Evolutionary conservation across 2,329 filamentous ascomycete genomes (phyloP).

Genomic region (Aspergillus puulaauensis): DNA sequence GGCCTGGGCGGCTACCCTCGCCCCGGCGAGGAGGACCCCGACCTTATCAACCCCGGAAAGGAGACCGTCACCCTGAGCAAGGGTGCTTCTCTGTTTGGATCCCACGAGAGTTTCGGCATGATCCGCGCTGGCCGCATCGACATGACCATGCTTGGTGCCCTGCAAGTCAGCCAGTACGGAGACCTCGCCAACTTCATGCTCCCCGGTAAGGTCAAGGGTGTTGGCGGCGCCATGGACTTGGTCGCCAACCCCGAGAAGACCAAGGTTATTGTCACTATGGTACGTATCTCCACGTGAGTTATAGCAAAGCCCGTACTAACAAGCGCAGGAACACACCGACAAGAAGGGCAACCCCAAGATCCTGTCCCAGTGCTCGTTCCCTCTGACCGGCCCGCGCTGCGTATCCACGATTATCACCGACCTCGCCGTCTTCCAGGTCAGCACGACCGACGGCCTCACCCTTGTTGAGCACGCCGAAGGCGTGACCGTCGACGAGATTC

Average conservation of each 20-base stretch:
- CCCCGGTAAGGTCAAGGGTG: conserved; percentile 81
- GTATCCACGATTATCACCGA: conserved; percentile 74
- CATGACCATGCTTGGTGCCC: conserved; percentile 77
- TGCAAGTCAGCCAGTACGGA: conserved; percentile 75
- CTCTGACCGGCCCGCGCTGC: conserved; percentile 64
- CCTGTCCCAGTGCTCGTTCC: conserved; percentile 60
- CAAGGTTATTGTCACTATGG: conserved; percentile 69
- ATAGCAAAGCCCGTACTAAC: neutral
- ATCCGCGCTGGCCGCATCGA: conserved; percentile 82
- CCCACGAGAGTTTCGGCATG: conserved; percentile 81
- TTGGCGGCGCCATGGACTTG: conserved; percentile 78
- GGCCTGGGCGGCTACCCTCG: conserved; percentile 78
- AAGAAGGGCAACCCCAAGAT: conserved; percentile 70
- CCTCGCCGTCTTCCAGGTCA: conserved; percentile 71
- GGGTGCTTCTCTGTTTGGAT: conserved; percentile 76
- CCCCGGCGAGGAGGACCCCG: conserved; percentile 68
- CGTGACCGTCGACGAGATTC: conserved; percentile 67
- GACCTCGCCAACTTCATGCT: conserved; percentile 91
- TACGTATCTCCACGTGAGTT: neutral
- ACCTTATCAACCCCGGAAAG: conserved; percentile 84
- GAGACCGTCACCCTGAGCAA: conserved; percentile 78
- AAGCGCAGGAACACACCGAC: conserved; percentile 59
- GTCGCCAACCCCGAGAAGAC: conserved; percentile 70
- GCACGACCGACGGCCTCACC: conserved; percentile 54
- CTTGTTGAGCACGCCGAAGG: conserved; percentile 71